These are phyloP conservation scores for Hortiboletus campestris DNA, from an alignment of 768 basidiomycete genomes.

Conservation along the genomic window DNA sequence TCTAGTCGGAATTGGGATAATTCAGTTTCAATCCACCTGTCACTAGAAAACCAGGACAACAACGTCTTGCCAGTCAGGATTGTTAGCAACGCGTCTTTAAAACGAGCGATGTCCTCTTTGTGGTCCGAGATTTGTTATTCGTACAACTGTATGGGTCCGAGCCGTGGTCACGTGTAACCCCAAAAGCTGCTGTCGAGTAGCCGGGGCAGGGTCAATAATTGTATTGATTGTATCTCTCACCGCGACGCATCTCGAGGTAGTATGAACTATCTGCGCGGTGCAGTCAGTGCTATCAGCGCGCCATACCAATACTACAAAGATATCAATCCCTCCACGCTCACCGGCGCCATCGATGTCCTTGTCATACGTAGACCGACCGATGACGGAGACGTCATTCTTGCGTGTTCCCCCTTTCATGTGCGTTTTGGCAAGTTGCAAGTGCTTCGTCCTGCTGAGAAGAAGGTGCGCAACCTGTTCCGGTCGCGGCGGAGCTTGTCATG, in stretches of 20 bases:
- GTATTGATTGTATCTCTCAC: background rate
- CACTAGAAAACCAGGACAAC: background rate
- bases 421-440: constrained; percentile 98
- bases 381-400: constrained; percentile 64
- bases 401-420: constrained; percentile 95
- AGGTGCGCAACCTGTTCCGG: constrained; percentile 43
- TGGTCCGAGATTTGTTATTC: background rate
- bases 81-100: background rate
- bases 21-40: background rate
- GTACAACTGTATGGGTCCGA: too few species aligned
- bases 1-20: background rate
- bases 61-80: too few species aligned
- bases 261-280: constrained; percentile 90
- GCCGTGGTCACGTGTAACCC: constrained; percentile 21
- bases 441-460: constrained; percentile 89
- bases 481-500: background rate
- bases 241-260: constrained; percentile 26
- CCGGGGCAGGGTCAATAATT: constrained; percentile 5
- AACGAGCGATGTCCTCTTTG: background rate
- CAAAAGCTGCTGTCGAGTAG: constrained; percentile 13
- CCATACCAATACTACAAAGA: constrained; percentile 91
- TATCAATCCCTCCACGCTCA: constrained; percentile 94
- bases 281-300: constrained; percentile 79
- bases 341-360: constrained; percentile 98
- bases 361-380: constrained; percentile 78